Evolutionary conservation across 208 protist genomes (phyloP), one percentile per base, ranked within the genome.

Genomic region (Acanthamoeba lenticulata): DNA sequence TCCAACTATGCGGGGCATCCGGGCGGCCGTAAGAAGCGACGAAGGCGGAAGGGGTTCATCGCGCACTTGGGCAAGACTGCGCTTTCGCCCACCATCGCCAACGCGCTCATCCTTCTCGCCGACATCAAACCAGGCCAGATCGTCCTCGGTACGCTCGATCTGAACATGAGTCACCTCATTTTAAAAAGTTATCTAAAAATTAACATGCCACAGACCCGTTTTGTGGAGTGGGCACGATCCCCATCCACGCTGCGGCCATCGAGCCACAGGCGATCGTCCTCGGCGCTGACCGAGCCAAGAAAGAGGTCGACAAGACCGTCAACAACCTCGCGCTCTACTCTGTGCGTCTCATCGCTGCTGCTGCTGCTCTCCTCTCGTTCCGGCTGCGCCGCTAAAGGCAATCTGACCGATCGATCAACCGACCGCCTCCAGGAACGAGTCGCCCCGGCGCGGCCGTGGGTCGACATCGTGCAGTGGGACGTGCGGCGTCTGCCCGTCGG

Each of bases 51-150:
- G 38, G 79, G 79, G 0, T 89, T 89, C 47, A 21, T 89, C 38
- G 60, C 42, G 29, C 29, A 62, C 17, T 24, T 89, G 32, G 79
- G 79, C 79, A 52, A 89, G 27, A 89, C 79, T 5, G 29, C 79
- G 44, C 79, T 89, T 17, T 89, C 79, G n/a, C 79, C 79, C 29
- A 89, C 49, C n/a, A 89, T 89, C 40, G 79, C 79, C 29, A 52
- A 89, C 79, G 55, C 79, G 2, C 79, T 89, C 49, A 65, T 52
- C 49, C 79, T 89, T 7, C 38, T 89, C 32, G 79, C 79, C 27
- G 49, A 89, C 17, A 24, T 89, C 38, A 52, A 89, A 44, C 79
- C 79, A 3, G 79, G 79, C 29, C 79, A 89, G 19, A 27, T 89
- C 0, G 79, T 89, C 29, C 24, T 89, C 7, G 79, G 79, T 89